These are phyloP conservation scores for Cyclospora cayetanensis DNA, from an alignment of 169 alveolate species.

Conservation along the genomic window DNA sequence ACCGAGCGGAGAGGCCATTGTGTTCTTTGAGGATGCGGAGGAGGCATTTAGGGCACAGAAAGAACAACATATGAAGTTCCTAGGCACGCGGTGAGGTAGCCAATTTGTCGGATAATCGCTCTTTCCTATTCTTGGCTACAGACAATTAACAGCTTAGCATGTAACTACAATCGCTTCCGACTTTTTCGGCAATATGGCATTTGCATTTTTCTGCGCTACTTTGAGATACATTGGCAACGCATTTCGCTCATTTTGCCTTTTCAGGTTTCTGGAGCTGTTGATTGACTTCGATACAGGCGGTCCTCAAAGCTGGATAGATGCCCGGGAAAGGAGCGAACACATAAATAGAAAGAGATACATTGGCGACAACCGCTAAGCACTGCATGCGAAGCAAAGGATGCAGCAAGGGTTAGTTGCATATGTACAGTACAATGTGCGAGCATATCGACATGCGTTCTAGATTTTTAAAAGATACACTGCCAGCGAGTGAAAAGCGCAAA, in stretches of 20 bases:
- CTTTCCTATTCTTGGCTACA: neutral
- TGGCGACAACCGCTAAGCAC: constrained; percentile 4
- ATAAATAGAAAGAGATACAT: neutral
- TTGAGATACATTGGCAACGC: neutral
- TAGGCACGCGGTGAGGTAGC: neutral
- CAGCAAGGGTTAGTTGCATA: too few relatives aligned
- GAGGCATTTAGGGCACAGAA: neutral
- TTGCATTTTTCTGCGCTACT: neutral
- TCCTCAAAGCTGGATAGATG: neutral
- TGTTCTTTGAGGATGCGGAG: neutral
- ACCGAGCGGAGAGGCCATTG: neutral
- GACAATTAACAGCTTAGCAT: too few relatives aligned
- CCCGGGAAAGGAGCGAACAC: neutral
- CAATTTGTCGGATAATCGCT: too few relatives aligned
- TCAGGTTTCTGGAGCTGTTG: neutral
- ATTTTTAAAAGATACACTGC: too few relatives aligned
- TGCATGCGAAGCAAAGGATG: too few relatives aligned
- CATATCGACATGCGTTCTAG: too few relatives aligned
- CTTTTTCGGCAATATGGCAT: neutral
- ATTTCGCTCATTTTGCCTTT: neutral
- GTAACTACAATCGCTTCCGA: too few relatives aligned
- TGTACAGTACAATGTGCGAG: neutral
- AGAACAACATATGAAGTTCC: neutral
- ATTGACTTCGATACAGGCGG: neutral
- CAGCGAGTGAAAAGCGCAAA: too few relatives aligned